phyloP scores from a whole-genome alignment of 768 basidiomycete genomes.

The Pulveroboletus frians region DNA sequence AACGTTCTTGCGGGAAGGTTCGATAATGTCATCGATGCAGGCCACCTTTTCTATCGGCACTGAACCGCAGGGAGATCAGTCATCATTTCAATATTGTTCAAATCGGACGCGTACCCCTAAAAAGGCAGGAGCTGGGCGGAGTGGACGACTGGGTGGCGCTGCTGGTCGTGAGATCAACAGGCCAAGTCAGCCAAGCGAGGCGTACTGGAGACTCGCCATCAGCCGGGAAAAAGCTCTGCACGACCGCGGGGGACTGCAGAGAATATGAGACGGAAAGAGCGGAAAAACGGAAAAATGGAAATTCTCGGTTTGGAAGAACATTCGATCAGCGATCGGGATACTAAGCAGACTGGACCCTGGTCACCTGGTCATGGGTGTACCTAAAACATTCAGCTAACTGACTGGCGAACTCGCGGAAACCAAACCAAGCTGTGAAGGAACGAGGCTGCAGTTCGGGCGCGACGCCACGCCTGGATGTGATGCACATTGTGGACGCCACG shows the following conservation, averaged over 20 bases:
- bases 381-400: background rate
- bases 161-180: conserved; percentile 4
- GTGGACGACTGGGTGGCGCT: background rate
- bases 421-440: conserved; percentile 4
- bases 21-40: conserved; percentile 23
- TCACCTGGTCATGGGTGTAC: conserved; percentile 7
- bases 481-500: background rate
- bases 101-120: conserved; percentile 20
- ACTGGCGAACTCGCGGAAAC: background rate
- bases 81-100: conserved; percentile 31
- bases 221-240: background rate
- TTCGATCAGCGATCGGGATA: conserved; percentile 20
- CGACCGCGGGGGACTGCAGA: background rate
- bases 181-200: conserved; percentile 4
- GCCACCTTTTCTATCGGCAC: conserved; percentile 29
- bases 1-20: conserved; percentile 26
- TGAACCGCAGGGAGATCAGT: conserved; percentile 22
- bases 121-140: conserved; percentile 18
- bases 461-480: background rate
- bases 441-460: background rate
- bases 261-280: conserved; percentile 4
- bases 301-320: conserved; percentile 7
- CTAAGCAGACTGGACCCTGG: conserved; percentile 6
- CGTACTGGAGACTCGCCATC: background rate
- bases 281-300: conserved; percentile 8